Percentiles rank a stretch among this genome's conserved stretches.
Evolutionary conservation across 768 basidiomycete species (phyloP).

Genomic region (Leccinum aurantiacum): DNA sequence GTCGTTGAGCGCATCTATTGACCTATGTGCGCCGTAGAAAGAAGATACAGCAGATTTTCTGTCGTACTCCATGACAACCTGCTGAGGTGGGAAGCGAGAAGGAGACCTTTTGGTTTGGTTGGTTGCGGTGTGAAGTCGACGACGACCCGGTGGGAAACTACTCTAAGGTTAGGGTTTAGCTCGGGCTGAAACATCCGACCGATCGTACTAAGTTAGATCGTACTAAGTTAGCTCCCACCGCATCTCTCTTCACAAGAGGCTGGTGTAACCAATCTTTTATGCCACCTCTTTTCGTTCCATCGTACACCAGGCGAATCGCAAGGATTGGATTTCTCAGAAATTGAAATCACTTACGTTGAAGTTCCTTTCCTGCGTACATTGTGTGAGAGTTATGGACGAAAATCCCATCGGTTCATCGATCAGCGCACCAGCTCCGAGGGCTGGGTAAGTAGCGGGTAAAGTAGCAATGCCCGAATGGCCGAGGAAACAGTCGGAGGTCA

Average conservation of each 20-base stretch:
- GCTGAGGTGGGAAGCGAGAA: background rate
- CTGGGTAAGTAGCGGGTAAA: too few relatives aligned
- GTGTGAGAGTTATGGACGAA: background rate
- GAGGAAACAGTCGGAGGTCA: background rate
- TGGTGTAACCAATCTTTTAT: too few relatives aligned
- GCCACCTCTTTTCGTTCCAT: background rate
- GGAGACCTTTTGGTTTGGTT: background rate
- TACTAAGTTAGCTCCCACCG: too few relatives aligned
- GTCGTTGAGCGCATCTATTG: constrained; percentile 61
- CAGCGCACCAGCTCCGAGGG: background rate
- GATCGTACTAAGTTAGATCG: too few relatives aligned
- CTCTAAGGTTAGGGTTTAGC: constrained; percentile 29
- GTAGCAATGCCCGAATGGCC: background rate
- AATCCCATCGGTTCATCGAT: background rate
- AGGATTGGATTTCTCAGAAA: background rate
- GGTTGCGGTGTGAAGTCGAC: background rate
- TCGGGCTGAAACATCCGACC: constrained; percentile 4
- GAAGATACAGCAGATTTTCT: constrained; percentile 79
- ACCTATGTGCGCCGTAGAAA: constrained; percentile 67
- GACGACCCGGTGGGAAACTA: constrained; percentile 13
- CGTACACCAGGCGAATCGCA: background rate
- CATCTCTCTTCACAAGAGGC: too few relatives aligned
- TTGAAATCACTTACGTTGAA: background rate
- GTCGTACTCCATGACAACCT: constrained; percentile 63
- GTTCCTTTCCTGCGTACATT: background rate